Conservation (phyloP, 208 protist genomes). For the Perkinsela sp. region DNA sequence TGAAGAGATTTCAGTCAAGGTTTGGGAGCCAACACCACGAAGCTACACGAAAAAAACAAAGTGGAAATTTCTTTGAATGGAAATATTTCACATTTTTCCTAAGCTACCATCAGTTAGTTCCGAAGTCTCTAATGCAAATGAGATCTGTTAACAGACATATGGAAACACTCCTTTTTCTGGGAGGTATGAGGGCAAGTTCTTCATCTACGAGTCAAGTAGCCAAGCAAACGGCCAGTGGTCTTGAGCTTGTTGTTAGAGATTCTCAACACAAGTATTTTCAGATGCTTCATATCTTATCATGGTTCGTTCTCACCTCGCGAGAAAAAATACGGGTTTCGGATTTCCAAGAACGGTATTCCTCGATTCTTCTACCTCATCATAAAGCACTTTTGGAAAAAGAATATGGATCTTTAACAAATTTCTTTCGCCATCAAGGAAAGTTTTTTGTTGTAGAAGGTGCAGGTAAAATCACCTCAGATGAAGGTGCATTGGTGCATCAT, state of each 20-base stretch:
- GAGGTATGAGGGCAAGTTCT: too few relatives aligned
- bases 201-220: too few relatives aligned
- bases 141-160: too few relatives aligned
- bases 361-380: neutral
- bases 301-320: neutral
- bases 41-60: too few relatives aligned
- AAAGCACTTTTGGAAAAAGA: neutral
- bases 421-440: neutral
- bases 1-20: too few relatives aligned
- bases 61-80: too few relatives aligned
- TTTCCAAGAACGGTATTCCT: neutral
- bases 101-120: too few relatives aligned
- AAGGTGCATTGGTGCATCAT: neutral
- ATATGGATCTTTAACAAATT: neutral
- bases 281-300: neutral
- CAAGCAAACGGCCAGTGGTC: neutral
- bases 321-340: neutral
- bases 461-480: neutral
- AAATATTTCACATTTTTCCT: too few relatives aligned
- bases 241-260: neutral
- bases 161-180: too few relatives aligned
- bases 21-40: too few relatives aligned
- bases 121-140: too few relatives aligned
- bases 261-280: neutral
- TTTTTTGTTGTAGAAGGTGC: neutral